A percentile compares a stretch with the other conserved stretches of the same genome.
phyloP scores from a whole-genome alignment of 768 basidiomycete species.

The Kwoniella pini region DNA sequence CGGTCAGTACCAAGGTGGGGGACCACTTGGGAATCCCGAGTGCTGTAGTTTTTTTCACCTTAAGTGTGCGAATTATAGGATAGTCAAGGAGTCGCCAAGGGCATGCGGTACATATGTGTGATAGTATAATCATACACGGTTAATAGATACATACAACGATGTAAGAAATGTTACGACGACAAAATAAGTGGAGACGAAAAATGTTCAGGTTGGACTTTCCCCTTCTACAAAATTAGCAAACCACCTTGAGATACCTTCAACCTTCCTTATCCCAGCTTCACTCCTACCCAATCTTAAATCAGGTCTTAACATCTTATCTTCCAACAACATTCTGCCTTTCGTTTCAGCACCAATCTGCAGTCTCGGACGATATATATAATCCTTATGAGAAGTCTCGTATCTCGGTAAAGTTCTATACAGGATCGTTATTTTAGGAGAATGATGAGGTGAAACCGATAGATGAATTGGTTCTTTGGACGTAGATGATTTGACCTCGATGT shows the following conservation, averaged over 20 bases:
- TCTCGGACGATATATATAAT: conserved; percentile 10
- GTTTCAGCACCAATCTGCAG: neutral
- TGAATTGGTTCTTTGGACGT: conserved; percentile 32
- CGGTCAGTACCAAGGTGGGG: no score
- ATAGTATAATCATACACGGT: no score
- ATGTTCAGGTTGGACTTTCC: conserved; percentile 21
- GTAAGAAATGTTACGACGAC: no score
- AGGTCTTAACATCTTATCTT: conserved; percentile 38
- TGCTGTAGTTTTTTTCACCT: no score
- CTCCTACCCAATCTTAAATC: conserved; percentile 45
- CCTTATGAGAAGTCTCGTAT: conserved; percentile 6
- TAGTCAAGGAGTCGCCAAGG: no score
- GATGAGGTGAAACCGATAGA: conserved; percentile 18
- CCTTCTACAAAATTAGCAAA: conserved; percentile 47
- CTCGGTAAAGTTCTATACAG: conserved; percentile 45
- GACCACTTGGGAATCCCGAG: no score
- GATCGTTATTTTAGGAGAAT: conserved; percentile 28
- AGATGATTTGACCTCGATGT: conserved; percentile 31
- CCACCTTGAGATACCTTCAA: conserved; percentile 40
- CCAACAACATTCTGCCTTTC: conserved; percentile 16
- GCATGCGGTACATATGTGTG: no score
- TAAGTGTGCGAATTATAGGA: no score
- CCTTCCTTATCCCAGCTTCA: conserved; percentile 39
- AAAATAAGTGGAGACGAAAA: no score
- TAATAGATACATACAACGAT: no score